These are phyloP conservation scores for Diaporthe aspalathi DNA, from an alignment of 2,329 filamentous ascomycete genomes.

Conservation along the genomic window DNA sequence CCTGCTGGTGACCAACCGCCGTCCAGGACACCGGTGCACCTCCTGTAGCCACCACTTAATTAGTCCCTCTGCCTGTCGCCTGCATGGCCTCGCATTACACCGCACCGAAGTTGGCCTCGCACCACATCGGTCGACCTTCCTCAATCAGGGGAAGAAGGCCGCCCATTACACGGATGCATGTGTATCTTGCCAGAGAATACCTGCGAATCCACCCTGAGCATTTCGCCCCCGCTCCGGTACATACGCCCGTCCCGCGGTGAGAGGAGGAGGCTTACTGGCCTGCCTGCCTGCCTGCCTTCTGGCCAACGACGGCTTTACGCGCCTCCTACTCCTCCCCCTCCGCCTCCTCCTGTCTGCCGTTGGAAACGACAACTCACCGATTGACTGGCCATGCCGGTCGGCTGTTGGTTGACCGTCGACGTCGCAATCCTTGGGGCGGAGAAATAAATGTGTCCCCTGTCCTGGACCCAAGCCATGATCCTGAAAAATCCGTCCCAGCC, in stretches of 20 bases:
- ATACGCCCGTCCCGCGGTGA: neutral
- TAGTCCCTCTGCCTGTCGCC: neutral
- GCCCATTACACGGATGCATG: slow-evolving; percentile 4
- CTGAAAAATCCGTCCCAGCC: neutral
- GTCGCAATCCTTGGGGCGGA: neutral
- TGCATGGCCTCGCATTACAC: slow-evolving; percentile 28
- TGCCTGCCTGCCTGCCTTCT: neutral
- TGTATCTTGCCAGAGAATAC: neutral
- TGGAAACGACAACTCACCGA: neutral
- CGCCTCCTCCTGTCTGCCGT: neutral
- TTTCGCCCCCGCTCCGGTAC: neutral
- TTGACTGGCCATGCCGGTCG: too few relatives aligned
- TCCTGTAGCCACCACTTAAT: neutral
- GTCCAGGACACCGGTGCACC: neutral
- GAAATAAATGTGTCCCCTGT: neutral
- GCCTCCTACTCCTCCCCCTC: neutral
- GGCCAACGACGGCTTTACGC: neutral
- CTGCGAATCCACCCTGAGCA: neutral
- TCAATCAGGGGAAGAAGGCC: slow-evolving; percentile 5
- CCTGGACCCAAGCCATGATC: neutral
- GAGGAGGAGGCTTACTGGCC: too few relatives aligned
- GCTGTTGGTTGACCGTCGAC: neutral
- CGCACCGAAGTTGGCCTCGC: slow-evolving; percentile 13
- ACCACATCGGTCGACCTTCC: slow-evolving; percentile 23
- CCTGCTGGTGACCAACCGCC: neutral